Evolutionary conservation across 768 basidiomycete species (phyloP).

Genomic region (Tulasnella sp.): DNA sequence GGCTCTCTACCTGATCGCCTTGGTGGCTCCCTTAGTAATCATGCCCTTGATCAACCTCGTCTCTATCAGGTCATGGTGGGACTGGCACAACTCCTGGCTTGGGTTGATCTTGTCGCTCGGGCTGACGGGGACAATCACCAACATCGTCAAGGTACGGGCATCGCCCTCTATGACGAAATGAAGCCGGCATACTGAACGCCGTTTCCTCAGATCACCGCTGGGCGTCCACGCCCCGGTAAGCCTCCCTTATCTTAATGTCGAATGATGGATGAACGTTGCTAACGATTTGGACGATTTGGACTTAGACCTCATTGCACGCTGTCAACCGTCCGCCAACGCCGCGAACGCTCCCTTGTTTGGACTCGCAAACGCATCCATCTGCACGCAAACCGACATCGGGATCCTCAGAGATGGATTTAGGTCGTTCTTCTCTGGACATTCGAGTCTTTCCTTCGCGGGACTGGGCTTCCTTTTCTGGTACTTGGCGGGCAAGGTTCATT

Average conservation of each 20-base stretch:
- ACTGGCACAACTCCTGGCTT: constrained; percentile 49
- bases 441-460: constrained; percentile 85
- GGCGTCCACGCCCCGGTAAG: constrained; percentile 76
- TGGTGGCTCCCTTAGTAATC: constrained; percentile 56
- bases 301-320: constrained; percentile 55
- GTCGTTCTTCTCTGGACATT: constrained; percentile 88
- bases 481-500: constrained; percentile 81
- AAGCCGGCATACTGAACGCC: background rate
- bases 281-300: constrained; percentile 3
- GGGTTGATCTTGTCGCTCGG: constrained; percentile 53
- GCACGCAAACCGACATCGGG: constrained; percentile 51
- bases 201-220: constrained; percentile 41
- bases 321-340: constrained; percentile 54
- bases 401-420: constrained; percentile 75
- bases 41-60: constrained; percentile 58
- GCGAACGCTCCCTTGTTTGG: constrained; percentile 55
- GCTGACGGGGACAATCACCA: constrained; percentile 71
- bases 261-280: background rate
- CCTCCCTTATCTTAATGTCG: background rate
- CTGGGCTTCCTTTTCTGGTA: constrained; percentile 83
- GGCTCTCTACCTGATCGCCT: constrained; percentile 29
- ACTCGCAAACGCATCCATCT: constrained; percentile 62
- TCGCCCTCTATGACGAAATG: background rate
- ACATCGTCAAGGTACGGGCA: constrained; percentile 63
- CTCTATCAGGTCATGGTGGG: constrained; percentile 80